phyloP scores from a whole-genome alignment of 371 early-diverging fungal genomes.

The Dinochytrium kinnereticum region DNA sequence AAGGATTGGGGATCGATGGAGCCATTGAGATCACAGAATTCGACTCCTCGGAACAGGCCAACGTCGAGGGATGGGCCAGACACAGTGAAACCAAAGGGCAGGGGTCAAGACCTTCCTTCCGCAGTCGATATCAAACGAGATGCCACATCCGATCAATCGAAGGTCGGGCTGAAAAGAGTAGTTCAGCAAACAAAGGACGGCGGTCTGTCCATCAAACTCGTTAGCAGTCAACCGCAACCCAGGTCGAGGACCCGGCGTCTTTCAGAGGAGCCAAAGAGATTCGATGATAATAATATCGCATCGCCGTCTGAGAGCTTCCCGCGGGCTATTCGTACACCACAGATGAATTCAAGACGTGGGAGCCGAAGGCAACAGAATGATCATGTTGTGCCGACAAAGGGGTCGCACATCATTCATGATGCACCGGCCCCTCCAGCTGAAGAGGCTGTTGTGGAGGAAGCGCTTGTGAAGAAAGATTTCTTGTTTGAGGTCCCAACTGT shows the following conservation, averaged over 20 bases:
- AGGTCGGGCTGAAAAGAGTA: not conserved
- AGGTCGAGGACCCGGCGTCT: not conserved
- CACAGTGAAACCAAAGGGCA: too few species aligned
- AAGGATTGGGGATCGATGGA: too few species aligned
- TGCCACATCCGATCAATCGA: not conserved
- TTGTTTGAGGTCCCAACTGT: not conserved
- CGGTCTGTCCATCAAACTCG: not conserved
- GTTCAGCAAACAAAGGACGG: slow-evolving; percentile 15
- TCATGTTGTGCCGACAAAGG: too few species aligned
- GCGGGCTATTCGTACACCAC: too few species aligned
- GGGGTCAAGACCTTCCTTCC: not conserved
- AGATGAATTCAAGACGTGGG: too few species aligned
- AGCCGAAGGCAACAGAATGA: too few species aligned
- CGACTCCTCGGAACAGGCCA: too few species aligned
- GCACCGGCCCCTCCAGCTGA: not conserved
- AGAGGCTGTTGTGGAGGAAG: not conserved
- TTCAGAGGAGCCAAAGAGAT: not conserved
- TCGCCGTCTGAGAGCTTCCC: too few species aligned
- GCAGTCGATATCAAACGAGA: not conserved
- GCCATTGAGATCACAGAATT: too few species aligned
- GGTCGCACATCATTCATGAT: too few species aligned
- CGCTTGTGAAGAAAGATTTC: not conserved
- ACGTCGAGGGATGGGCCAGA: too few species aligned
- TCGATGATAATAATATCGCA: too few species aligned
- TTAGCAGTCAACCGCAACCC: not conserved